Conservation (phyloP, 1,284 basidiomycete species). For the Trametes hirsuta region DNA sequence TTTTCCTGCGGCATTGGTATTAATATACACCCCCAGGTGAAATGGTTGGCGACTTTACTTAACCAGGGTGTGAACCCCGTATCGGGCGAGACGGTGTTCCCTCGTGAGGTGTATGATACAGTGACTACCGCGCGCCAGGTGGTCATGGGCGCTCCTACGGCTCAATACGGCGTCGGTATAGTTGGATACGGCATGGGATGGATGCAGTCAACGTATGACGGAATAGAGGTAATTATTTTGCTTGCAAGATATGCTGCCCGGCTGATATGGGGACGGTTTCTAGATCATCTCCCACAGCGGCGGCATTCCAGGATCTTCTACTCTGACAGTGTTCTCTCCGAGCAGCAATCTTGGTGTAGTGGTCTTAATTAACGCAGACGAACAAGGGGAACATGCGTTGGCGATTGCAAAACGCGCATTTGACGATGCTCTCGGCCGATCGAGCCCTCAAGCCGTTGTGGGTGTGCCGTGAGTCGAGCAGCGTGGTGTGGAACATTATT, state of each 20-base stretch:
- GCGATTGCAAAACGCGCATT: constrained; percentile 8
- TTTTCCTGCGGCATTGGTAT: neutral
- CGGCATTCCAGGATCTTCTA: constrained; percentile 40
- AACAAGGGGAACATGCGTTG: neutral
- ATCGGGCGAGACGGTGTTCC: constrained; percentile 33
- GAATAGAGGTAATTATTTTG: constrained; percentile 24
- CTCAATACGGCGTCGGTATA: constrained; percentile 18
- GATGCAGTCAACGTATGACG: constrained; percentile 27
- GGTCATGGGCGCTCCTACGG: neutral
- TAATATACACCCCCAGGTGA: constrained; percentile 22
- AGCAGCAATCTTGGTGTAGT: constrained; percentile 44
- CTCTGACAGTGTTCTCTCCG: constrained; percentile 36
- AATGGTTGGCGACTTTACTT: constrained; percentile 35
- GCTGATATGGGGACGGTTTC: neutral
- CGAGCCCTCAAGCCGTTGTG: too few relatives aligned
- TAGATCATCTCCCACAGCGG: constrained; percentile 31
- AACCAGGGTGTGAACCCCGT: constrained; percentile 33
- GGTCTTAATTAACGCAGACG: constrained; percentile 43
- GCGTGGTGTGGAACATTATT: too few relatives aligned
- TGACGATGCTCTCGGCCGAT: neutral
- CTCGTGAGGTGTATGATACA: constrained; percentile 29
- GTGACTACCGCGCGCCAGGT: constrained; percentile 34
- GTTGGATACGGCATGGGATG: constrained; percentile 37
- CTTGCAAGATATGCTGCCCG: neutral
- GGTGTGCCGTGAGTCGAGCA: too few relatives aligned